Conservation (phyloP, 169 alveolate genomes). For the Amoebophrya sp. region DNA sequence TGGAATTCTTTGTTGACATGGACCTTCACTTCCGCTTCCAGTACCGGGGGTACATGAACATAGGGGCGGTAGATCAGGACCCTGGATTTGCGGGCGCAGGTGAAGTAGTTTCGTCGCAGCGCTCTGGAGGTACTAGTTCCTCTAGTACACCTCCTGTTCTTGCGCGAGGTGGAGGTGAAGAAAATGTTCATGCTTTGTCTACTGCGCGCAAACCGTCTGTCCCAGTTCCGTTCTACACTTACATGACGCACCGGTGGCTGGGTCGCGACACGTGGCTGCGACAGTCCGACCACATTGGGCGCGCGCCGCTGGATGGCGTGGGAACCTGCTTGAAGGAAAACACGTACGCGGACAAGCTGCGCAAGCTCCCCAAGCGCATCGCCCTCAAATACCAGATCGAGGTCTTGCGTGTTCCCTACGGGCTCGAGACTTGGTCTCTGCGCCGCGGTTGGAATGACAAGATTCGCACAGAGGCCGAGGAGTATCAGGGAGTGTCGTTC, state of each 20-base stretch:
- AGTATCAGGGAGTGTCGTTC: neutral
- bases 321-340: neutral
- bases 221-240: neutral
- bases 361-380: neutral
- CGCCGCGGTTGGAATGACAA: neutral
- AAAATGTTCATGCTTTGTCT: too few relatives aligned
- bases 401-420: neutral
- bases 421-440: neutral
- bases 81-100: too few relatives aligned
- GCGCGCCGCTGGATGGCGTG: neutral
- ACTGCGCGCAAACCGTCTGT: neutral
- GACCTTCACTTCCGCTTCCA: neutral
- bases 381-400: neutral
- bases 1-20: constrained; percentile 13
- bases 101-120: too few relatives aligned
- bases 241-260: neutral
- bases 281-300: neutral
- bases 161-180: too few relatives aligned
- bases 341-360: neutral
- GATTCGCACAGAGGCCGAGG: neutral
- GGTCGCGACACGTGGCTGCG: constrained; percentile 5
- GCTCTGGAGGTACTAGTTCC: too few relatives aligned
- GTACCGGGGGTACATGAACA: neutral
- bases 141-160: too few relatives aligned
- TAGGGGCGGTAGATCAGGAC: too few relatives aligned